Evolutionary conservation across 2,329 filamentous ascomycete genomes (phyloP).

Genomic region (Exutisphaerella laricina): DNA sequence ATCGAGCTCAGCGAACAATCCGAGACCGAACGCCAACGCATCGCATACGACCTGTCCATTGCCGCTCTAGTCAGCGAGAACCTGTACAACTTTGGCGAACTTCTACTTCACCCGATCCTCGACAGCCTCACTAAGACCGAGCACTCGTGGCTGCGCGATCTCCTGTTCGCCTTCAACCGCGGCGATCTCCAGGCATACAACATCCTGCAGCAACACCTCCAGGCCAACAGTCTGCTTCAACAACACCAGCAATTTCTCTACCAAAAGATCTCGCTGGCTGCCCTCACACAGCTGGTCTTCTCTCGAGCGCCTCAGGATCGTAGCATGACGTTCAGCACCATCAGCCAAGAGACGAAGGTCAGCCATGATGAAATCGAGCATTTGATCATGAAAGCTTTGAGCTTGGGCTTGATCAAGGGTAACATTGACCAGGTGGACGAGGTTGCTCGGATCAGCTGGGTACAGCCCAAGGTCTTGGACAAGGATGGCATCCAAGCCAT

Average conservation of each 20-base stretch:
- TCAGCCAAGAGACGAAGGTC: slow-evolving; percentile 89
- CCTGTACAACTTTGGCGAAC: slow-evolving; percentile 99
- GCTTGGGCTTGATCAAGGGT: slow-evolving; percentile 79
- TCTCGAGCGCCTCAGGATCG: slow-evolving; percentile 91
- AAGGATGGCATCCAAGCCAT: slow-evolving; percentile 93
- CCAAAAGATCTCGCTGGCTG: slow-evolving; percentile 96
- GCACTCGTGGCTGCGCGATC: slow-evolving; percentile 82
- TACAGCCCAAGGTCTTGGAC: slow-evolving; percentile 96
- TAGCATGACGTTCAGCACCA: slow-evolving; percentile 84
- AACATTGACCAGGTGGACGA: slow-evolving; percentile 95
- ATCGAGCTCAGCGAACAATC: slow-evolving; percentile 75
- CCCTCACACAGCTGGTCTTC: slow-evolving; percentile 93
- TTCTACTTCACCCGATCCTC: slow-evolving; percentile 94
- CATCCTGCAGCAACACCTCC: slow-evolving; percentile 63
- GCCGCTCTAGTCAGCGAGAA: slow-evolving; percentile 87
- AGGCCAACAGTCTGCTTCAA: slow-evolving; percentile 70
- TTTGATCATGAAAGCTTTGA: slow-evolving; percentile 98
- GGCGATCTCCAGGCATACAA: slow-evolving; percentile 88
- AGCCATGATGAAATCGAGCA: slow-evolving; percentile 90
- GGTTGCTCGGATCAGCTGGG: slow-evolving; percentile 94
- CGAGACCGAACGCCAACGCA: slow-evolving; percentile 66
- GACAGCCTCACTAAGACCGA: slow-evolving; percentile 71
- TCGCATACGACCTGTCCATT: slow-evolving; percentile 88
- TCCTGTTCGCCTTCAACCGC: slow-evolving; percentile 97
- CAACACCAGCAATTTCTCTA: slow-evolving; percentile 79